Base-by-base conservation (phyloP, 768 basidiomycete species). In the Mycena amicta region DNA sequence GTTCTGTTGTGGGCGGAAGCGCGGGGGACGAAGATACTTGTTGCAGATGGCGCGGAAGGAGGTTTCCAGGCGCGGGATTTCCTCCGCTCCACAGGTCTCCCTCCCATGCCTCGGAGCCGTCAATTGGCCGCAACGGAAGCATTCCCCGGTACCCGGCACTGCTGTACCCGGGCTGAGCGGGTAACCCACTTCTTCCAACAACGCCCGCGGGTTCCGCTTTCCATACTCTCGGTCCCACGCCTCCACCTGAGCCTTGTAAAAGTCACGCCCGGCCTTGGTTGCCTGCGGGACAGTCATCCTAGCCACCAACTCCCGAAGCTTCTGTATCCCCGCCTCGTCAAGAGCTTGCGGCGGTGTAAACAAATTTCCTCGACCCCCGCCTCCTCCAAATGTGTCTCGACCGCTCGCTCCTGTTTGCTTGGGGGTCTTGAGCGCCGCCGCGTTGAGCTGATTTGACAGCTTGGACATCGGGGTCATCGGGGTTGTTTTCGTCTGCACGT, bases 61-160 rank as follows among this genome's bases (percentile, higher is more conserved):
- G 13, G 25, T 5, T 26, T 62, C 62, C 27, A 28, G 45, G 28
- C 16, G 15, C 12, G 58, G 58, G n/a, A 57, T 23, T 20, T 3
- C 49, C 27, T 39, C 47, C 25, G 27, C 58, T 1, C 41, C 41
- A 49, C 62, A 64, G 6, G 53, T 49, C 6, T 8, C 6, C 37
- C 53, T 20, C 3, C 29, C 15, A 29, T 64, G 62, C 13, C 28
- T 22, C 18, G 55, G 52, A 5, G 30, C 46, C 0, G 54, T 39
- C 18, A 56, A 11, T 15, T 60, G 55, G 3, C 59, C 62, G 40
- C 58, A 64, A 1, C 12, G 29, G 52, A 37, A 64, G 52, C 62
- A 64, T 37, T 64, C 62, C 1, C 62, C 59, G 1, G 55, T 57
- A 6, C 33, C 11, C 4, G 53, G 54, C 6, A 29, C 2, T 2